Base-by-base conservation (phyloP, 2,329 filamentous ascomycete genomes). In the Curvularia spicifera region DNA sequence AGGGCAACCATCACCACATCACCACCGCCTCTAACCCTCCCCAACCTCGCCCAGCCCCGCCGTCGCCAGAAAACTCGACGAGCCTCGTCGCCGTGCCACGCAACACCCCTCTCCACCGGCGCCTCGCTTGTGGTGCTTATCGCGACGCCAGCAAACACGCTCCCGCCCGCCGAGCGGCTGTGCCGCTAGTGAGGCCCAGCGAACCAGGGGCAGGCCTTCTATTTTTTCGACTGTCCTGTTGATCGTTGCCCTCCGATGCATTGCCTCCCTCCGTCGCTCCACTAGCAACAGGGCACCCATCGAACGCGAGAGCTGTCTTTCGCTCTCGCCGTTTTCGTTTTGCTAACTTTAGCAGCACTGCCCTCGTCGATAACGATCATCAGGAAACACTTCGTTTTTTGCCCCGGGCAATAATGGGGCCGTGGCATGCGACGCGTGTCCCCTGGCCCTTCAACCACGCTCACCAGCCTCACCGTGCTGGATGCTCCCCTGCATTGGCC, bases 121-220 rank as follows among this genome's bases (percentile, higher is more conserved):
- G 18, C 24, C 53, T 56, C 59, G 59, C 56, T 53, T 53, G 49
- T 50, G 44, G 31, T 35, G 26, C 60, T 61, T 65, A 62, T 64
- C 63, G 59, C 46, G 53, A 22, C 59, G 48, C 63, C 60, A 65
- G 51, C 54, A 54, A 51, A 58, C 54, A 54, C 53, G 54, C 52
- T 56, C 52, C 62, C 56, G 51, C 49, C 48, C 51, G 28, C 28
- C 44, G 44, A 58, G 50, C 47, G 47, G 53, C 49, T 40, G 29
- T 49, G 53, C 49, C 7, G 43, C 53, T 51, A 56, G 53, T 50
- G 12, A 4, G 48, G n/a, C 10, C 45, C 45, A 47, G 51, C 51
- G 49, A 47, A 51, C 59, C 57, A 62, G 61, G 63, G 61, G 59
- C 46, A 51, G 24, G 24, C 26, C 45, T 45, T n/a, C 33, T 47